A percentile compares a stretch with the other conserved stretches of the same genome.
These are phyloP conservation scores for Thermochaetoides thermophila DNA, from an alignment of 495 filamentous ascomycete genomes.

Conservation along the genomic window DNA sequence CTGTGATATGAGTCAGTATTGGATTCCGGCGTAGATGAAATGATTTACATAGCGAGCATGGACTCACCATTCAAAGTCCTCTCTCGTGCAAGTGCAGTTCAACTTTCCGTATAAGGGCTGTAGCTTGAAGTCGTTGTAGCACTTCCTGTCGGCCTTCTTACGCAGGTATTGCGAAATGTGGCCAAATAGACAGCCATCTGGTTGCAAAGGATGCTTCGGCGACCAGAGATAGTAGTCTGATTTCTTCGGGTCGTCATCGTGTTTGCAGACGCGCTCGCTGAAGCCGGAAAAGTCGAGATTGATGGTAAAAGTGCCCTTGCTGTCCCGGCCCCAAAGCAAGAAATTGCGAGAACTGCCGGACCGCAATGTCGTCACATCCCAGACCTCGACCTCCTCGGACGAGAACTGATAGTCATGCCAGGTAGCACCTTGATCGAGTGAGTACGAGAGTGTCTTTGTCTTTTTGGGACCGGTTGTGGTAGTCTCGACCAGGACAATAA, in stretches of 20 bases:
- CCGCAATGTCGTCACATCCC: conserved; percentile 73
- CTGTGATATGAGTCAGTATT: too few species aligned
- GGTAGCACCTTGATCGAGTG: conserved; percentile 58
- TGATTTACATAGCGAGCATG: background rate
- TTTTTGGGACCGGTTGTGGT: conserved; percentile 20
- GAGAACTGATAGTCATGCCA: conserved; percentile 67
- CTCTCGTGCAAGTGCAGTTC: conserved; percentile 68
- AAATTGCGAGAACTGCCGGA: conserved; percentile 83
- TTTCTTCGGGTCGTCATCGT: conserved; percentile 42
- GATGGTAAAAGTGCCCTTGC: conserved; percentile 43
- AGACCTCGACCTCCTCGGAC: conserved; percentile 49
- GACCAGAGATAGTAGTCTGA: conserved; percentile 73
- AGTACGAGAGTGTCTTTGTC: conserved; percentile 60
- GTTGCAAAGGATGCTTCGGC: conserved; percentile 61
- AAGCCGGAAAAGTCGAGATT: conserved; percentile 82
- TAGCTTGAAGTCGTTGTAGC: conserved; percentile 62
- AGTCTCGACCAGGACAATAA: conserved; percentile 64
- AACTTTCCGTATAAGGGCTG: conserved; percentile 47
- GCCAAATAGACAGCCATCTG: conserved; percentile 78
- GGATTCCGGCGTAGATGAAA: too few species aligned
- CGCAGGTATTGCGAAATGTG: conserved; percentile 81
- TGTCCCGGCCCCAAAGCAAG: conserved; percentile 65
- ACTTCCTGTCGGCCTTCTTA: conserved; percentile 57
- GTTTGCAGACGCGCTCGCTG: conserved; percentile 48
- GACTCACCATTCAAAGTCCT: conserved; percentile 88